These are phyloP conservation scores for Mycosphaerelloides madeirae DNA, from an alignment of 2,329 filamentous ascomycete genomes.

Conservation along the genomic window DNA sequence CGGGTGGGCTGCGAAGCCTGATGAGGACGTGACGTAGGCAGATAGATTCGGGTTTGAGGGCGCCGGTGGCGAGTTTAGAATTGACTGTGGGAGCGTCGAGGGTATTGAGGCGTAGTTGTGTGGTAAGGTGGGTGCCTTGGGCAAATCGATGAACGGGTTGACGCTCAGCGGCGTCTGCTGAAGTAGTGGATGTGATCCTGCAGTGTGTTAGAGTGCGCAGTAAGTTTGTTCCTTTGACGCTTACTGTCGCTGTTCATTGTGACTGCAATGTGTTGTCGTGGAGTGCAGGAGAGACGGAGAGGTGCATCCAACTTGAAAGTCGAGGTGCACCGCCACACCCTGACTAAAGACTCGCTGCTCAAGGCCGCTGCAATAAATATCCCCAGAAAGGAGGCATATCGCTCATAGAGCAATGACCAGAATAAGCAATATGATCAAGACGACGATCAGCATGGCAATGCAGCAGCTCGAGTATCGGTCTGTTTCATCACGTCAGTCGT, in stretches of 20 bases:
- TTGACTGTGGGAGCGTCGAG: constrained; percentile 73
- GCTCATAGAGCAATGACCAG: constrained; percentile 63
- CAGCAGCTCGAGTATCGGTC: constrained; percentile 79
- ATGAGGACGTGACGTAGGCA: constrained; percentile 71
- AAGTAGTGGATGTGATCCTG: constrained; percentile 72
- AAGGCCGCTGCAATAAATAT: neutral
- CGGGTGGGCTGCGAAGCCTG: constrained; percentile 76
- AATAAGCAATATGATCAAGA: constrained; percentile 80
- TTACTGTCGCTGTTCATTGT: constrained; percentile 32
- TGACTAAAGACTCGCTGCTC: neutral
- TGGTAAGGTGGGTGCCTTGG: constrained; percentile 81
- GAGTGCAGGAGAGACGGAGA: no score
- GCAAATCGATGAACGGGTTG: constrained; percentile 88
- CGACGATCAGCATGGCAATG: constrained; percentile 80
- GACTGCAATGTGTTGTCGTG: neutral
- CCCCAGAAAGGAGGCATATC: neutral
- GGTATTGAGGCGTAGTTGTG: constrained; percentile 93
- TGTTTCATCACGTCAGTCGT: constrained; percentile 25
- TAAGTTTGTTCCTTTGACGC: constrained; percentile 5
- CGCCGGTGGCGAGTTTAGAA: constrained; percentile 47
- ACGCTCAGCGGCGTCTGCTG: constrained; percentile 91
- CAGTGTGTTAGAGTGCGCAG: neutral
- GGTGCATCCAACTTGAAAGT: neutral
- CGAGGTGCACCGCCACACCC: constrained; percentile 13
- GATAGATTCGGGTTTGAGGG: constrained; percentile 40